phyloP scores from a whole-genome alignment of 306 rosid genomes.

The Mucuna pruriens region DNA sequence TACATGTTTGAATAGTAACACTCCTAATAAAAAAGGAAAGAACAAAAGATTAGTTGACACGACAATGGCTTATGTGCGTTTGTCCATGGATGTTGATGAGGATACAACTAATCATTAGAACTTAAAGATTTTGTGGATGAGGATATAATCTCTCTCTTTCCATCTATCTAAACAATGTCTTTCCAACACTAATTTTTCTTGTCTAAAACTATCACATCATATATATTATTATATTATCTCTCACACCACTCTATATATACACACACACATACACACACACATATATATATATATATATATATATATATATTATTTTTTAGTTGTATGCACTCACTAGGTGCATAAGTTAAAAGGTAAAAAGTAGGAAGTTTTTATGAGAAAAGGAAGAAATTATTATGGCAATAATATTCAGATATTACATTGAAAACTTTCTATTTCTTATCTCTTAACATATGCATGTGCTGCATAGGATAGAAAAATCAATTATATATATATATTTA shows the following conservation, averaged over 20 bases:
- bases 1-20: slow-evolving; percentile 22
- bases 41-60: slow-evolving; percentile 13
- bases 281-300: background rate
- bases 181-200: background rate
- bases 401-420: background rate
- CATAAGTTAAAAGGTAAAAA: background rate
- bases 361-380: background rate
- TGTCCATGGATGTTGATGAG: slow-evolving; percentile 23
- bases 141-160: background rate
- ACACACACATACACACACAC: background rate
- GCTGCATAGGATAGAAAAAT: background rate
- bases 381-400: background rate
- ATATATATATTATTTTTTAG: background rate
- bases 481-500: no score
- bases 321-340: background rate
- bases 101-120: background rate
- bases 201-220: background rate
- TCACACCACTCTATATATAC: background rate
- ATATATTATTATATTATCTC: background rate
- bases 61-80: background rate
- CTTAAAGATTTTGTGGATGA: slow-evolving; percentile 12
- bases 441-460: background rate
- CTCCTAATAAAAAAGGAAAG: background rate
- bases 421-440: background rate
- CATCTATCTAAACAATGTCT: background rate